Percentiles rank a stretch among this genome's conserved stretches.
Evolutionary conservation across 352 stramenopile genomes (phyloP).

Genomic region (Phytophthora kernoviae): DNA sequence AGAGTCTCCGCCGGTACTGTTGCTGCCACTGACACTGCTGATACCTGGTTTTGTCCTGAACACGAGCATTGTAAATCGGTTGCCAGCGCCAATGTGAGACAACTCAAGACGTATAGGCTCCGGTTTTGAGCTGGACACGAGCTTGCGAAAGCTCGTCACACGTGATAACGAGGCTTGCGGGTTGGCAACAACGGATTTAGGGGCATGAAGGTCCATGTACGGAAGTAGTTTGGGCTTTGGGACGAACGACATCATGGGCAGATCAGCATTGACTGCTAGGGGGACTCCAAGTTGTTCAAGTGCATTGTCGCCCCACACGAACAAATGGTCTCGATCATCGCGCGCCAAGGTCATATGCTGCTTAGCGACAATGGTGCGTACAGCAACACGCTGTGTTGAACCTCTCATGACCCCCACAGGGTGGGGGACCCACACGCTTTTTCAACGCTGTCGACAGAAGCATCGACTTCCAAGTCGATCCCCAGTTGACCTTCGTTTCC

Average conservation of each 20-base stretch:
- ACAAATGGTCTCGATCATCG: slow-evolving; percentile 55
- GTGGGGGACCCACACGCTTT: slow-evolving; percentile 18
- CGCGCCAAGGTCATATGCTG: slow-evolving; percentile 41
- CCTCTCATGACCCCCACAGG: slow-evolving; percentile 22
- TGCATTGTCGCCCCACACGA: slow-evolving; percentile 56
- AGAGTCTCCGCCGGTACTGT: neutral
- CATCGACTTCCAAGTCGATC: slow-evolving; percentile 9
- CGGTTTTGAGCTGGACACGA: slow-evolving; percentile 25
- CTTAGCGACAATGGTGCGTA: slow-evolving; percentile 39
- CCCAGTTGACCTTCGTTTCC: slow-evolving; percentile 60
- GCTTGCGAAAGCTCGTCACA: slow-evolving; percentile 35
- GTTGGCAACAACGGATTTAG: slow-evolving; percentile 1
- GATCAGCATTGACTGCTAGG: slow-evolving; percentile 4
- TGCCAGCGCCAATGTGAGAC: slow-evolving; percentile 42
- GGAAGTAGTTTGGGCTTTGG: slow-evolving; percentile 41
- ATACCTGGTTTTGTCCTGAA: slow-evolving; percentile 49
- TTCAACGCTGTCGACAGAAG: slow-evolving; percentile 1
- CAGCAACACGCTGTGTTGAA: slow-evolving; percentile 30
- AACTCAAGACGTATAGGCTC: slow-evolving; percentile 40
- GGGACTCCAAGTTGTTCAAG: slow-evolving; percentile 41
- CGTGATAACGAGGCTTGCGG: slow-evolving; percentile 12
- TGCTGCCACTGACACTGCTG: slow-evolving; percentile 8
- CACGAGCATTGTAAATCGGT: slow-evolving; percentile 51
- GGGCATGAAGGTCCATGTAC: slow-evolving; percentile 49
- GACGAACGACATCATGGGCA: slow-evolving; percentile 16